Evolutionary conservation across 2,329 filamentous ascomycete species (phyloP).

Genomic region (Xylogone sp.): DNA sequence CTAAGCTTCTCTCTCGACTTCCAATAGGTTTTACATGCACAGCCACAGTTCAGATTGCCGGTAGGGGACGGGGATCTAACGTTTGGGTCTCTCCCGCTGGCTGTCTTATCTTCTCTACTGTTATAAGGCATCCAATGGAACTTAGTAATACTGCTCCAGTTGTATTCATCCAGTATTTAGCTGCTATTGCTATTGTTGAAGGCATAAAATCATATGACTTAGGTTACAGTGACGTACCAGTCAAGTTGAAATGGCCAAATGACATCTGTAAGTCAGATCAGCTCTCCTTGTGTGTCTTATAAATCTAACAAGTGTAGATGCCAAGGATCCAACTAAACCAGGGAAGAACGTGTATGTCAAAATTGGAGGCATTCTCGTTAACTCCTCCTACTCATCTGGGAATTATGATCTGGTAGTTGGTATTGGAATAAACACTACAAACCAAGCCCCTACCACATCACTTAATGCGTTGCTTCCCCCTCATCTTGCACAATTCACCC

Average conservation of each 20-base stretch:
- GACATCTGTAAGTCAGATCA: constrained; percentile 65
- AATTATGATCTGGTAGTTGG: constrained; percentile 84
- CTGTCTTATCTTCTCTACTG: constrained; percentile 80
- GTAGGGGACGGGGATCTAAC: constrained; percentile 83
- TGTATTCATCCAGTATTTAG: constrained; percentile 91
- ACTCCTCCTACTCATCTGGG: constrained; percentile 73
- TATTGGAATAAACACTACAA: constrained; percentile 81
- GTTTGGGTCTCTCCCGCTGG: constrained; percentile 93
- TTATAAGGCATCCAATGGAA: constrained; percentile 77
- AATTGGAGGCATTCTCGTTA: constrained; percentile 89
- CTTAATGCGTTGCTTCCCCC: constrained; percentile 67
- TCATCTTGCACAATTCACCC: constrained; percentile 53
- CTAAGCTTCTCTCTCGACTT: constrained; percentile 68
- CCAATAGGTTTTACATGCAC: constrained; percentile 84
- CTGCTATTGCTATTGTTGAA: constrained; percentile 80
- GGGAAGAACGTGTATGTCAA: constrained; percentile 65
- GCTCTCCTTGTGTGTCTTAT: background rate
- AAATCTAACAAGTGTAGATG: constrained; percentile 42
- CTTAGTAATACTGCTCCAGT: constrained; percentile 72
- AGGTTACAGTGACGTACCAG: constrained; percentile 70
- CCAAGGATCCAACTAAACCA: constrained; percentile 57
- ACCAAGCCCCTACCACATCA: constrained; percentile 81
- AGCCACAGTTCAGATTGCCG: constrained; percentile 84
- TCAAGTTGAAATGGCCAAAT: constrained; percentile 97
- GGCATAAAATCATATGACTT: constrained; percentile 76